Evolutionary conservation across 192 early-diverging fungal genomes (phyloP), one percentile per base, ranked within the genome.

Genomic region (Obelidium mucronatum): DNA sequence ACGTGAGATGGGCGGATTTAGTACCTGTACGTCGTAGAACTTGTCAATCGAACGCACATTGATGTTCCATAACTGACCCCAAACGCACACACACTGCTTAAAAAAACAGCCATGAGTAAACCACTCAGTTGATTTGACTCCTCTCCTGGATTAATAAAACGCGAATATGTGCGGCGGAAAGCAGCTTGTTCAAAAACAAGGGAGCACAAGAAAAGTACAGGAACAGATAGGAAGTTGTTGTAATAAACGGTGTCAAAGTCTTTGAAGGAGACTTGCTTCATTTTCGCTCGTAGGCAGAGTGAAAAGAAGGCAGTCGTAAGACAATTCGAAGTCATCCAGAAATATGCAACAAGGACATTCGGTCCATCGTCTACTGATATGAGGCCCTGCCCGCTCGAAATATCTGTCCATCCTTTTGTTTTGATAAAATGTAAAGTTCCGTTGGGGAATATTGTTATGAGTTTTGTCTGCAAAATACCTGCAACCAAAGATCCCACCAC

Each of bases 171-270:
- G 31, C 52, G 54, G n/a, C 22, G 26, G 26, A 28, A 35, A 35
- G 78, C 81, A 1, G 15, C 13, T 11, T 40, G 30, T 77, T 88
- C 87, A 30, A 78, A 52, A 6, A 84, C 15, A n/a, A 87, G 44
- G 4, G 80, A 85, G 30, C 64, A 56, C 26, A 82, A 39, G 13
- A 86, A 39, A 6, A 89, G 84, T 6, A 88, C 83, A 6, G 97
- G 97, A 64, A 95, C 82, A 0, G 94, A 94, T 24, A 99, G 84
- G 44, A 96, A 75, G 78, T 98, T 99, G 90, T 99, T 99, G 82
- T 95, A 98, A 78, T 92, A 98, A n/a, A 99, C 95, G 1, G 96
- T 98, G 81, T 99, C 97, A 84, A 95, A 96, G 78, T 99, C 97
- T 82, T 95, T 95, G 71, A 99, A 99, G 70, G 90, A 89, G 67